These are phyloP conservation scores for Ophiosphaerella herpotricha DNA, from an alignment of 2,329 filamentous ascomycete species.

Conservation along the genomic window DNA sequence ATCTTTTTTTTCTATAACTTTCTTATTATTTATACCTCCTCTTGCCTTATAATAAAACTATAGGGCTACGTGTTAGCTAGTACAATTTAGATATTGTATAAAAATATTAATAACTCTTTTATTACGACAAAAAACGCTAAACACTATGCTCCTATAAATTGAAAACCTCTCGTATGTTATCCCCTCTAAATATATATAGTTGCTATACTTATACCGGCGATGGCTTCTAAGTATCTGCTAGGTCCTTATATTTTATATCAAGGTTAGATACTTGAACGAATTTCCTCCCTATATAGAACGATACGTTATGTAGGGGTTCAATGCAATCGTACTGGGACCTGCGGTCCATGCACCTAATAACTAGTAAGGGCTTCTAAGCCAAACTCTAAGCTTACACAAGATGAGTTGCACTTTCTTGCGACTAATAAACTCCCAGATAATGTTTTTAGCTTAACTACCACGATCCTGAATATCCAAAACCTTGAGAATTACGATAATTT, in stretches of 20 bases:
- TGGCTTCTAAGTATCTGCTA: constrained; percentile 82
- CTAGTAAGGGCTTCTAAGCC: too few relatives aligned
- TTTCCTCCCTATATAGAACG: too few relatives aligned
- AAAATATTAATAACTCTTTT: constrained; percentile 74
- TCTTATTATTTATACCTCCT: constrained; percentile 91
- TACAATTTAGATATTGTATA: constrained; percentile 84
- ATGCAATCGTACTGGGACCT: too few relatives aligned
- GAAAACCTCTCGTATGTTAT: constrained; percentile 76
- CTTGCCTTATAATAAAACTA: constrained; percentile 61
- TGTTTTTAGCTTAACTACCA: too few relatives aligned
- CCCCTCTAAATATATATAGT: constrained; percentile 84
- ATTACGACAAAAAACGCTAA: constrained; percentile 84
- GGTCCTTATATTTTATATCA: constrained; percentile 64
- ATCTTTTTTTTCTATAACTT: constrained; percentile 37
- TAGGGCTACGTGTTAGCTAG: constrained; percentile 37
- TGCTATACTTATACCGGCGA: constrained; percentile 77
- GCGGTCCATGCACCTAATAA: too few relatives aligned
- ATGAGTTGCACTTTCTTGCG: too few relatives aligned
- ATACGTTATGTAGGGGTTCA: too few relatives aligned
- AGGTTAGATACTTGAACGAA: too few relatives aligned
- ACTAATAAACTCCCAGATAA: too few relatives aligned
- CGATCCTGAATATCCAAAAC: too few relatives aligned
- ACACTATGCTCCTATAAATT: constrained; percentile 74
- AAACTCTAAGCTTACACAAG: too few relatives aligned
- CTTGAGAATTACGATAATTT: too few relatives aligned